These are phyloP conservation scores for Claviceps quebecensis DNA, from an alignment of 2,329 filamentous ascomycete genomes.

Conservation along the genomic window DNA sequence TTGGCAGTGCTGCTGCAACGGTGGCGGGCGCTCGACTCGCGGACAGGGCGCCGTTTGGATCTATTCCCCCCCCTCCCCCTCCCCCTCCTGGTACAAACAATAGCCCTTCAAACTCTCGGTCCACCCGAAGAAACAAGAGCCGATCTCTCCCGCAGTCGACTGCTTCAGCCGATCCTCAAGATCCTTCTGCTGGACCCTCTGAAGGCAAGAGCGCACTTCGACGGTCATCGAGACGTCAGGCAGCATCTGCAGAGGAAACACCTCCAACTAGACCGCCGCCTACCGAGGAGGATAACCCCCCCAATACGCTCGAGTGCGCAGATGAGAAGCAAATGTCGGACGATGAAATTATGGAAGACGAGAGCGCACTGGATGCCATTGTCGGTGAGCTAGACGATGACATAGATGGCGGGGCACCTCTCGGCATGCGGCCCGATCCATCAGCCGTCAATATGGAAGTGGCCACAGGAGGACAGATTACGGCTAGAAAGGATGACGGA, in stretches of 20 bases:
- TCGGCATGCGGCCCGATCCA: constrained; percentile 43
- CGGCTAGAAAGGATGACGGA: constrained; percentile 82
- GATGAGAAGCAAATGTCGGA: constrained; percentile 76
- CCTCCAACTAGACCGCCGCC: constrained; percentile 37
- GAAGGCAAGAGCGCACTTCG: constrained; percentile 46
- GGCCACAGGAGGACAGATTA: constrained; percentile 73
- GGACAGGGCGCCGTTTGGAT: constrained; percentile 28
- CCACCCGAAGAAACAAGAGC: constrained; percentile 31
- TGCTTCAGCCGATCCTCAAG: constrained; percentile 24
- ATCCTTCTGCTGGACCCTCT: constrained; percentile 32
- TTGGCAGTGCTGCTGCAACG: constrained; percentile 31
- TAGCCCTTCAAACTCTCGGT: constrained; percentile 29
- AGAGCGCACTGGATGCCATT: constrained; percentile 63
- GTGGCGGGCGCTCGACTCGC: constrained; percentile 31
- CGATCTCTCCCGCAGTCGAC: constrained; percentile 29
- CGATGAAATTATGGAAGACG: constrained; percentile 48
- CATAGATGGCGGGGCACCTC: constrained; percentile 57
- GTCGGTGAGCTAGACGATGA: constrained; percentile 86
- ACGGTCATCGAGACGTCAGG: constrained; percentile 48
- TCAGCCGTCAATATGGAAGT: constrained; percentile 87
- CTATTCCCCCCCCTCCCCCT: constrained; percentile 18
- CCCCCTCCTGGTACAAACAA: constrained; percentile 14
- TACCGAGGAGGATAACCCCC: constrained; percentile 44
- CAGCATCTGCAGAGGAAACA: constrained; percentile 36
- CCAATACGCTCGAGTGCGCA: constrained; percentile 74